Percentiles rank a stretch among this genome's conserved stretches.
Conservation (phyloP, 306 rosid genomes). For the Delonix regia region DNA sequence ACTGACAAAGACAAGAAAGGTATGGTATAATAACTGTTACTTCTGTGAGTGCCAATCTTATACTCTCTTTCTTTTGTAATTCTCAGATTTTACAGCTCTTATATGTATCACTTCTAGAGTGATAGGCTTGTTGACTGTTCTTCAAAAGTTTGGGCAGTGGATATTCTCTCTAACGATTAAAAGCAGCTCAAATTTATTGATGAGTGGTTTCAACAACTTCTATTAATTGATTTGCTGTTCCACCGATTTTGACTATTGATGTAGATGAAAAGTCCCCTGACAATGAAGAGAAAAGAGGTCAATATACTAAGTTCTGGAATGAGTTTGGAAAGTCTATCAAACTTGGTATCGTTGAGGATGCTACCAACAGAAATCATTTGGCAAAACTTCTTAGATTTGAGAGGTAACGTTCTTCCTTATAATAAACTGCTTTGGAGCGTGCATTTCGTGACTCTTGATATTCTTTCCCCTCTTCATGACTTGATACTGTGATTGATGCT, state of each 20-base stretch:
- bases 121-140: background rate
- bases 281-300: constrained; percentile 83
- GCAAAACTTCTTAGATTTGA: constrained; percentile 97
- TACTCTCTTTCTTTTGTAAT: background rate
- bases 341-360: constrained; percentile 97
- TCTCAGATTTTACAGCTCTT: background rate
- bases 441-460: background rate
- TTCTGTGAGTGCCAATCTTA: background rate
- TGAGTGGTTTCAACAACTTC: constrained; percentile 14
- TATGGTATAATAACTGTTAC: constrained; percentile 34
- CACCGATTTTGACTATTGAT: constrained; percentile 29
- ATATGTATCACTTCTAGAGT: background rate
- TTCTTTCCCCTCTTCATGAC: constrained; percentile 21
- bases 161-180: background rate
- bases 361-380: constrained; percentile 93
- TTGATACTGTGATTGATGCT: constrained; percentile 25
- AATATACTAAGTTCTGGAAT: constrained; percentile 91
- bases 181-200: background rate
- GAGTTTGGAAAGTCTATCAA: constrained; percentile 96
- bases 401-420: constrained; percentile 50
- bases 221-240: constrained; percentile 17
- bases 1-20: constrained; percentile 83
- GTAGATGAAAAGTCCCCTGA: constrained; percentile 76
- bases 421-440: background rate
- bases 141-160: background rate